phyloP scores from a whole-genome alignment of 1,139 yeast species.

The Candida albicans region DNA sequence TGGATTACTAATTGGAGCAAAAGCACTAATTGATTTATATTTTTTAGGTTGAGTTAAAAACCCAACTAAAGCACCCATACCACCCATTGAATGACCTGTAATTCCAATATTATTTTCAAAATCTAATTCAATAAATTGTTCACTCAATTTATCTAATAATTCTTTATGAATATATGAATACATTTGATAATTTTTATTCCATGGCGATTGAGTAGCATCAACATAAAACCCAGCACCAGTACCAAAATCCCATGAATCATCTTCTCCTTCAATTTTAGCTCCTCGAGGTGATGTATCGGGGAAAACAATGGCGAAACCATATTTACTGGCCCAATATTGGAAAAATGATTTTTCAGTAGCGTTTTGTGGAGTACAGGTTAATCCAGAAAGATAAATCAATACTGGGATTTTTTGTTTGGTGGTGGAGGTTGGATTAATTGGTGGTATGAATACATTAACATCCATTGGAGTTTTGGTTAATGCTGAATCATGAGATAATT shows the following conservation, averaged over 20 bases:
- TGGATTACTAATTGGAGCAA: constrained; percentile 89
- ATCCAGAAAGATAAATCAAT: constrained; percentile 78
- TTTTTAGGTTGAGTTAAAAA: constrained; percentile 71
- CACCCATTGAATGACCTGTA: constrained; percentile 98
- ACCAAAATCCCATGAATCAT: constrained; percentile 87
- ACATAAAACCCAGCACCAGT: constrained; percentile 94
- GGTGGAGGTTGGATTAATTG: constrained; percentile 23
- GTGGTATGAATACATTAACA: constrained; percentile 80
- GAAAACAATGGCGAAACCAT: constrained; percentile 84
- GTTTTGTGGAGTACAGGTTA: constrained; percentile 92
- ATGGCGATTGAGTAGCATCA: constrained; percentile 76
- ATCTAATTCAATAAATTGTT: constrained; percentile 54
- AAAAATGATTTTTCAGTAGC: constrained; percentile 94
- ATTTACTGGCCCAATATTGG: constrained; percentile 75
- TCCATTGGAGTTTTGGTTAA: constrained; percentile 74
- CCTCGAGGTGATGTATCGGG: constrained; percentile 99
- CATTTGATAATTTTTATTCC: constrained; percentile 77
- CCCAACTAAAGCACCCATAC: constrained; percentile 85
- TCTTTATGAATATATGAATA: constrained; percentile 79
- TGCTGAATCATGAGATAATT: constrained; percentile 70
- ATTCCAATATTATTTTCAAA: constrained; percentile 61
- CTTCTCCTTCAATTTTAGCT: constrained; percentile 78
- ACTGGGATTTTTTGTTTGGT: constrained; percentile 60
- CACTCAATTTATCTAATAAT: constrained; percentile 52
- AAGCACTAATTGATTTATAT: constrained; percentile 84